Evolutionary conservation across 129 eudicot genomes (phyloP).

Genomic region (Ambrosia artemisiifolia): DNA sequence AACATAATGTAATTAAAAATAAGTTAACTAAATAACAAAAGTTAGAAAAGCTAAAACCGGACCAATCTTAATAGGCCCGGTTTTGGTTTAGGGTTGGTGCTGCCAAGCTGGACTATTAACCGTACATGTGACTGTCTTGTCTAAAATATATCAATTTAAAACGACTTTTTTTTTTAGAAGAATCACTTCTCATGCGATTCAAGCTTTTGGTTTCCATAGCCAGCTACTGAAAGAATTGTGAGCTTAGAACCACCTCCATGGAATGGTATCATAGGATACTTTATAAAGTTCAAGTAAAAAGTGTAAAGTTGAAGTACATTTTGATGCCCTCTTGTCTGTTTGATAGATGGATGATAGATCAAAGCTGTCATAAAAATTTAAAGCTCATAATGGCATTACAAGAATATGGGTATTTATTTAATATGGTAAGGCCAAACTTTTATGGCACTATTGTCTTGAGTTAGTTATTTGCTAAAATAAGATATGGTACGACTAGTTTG

Average conservation of each 20-base stretch:
- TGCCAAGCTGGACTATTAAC: background rate
- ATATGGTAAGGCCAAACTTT: background rate
- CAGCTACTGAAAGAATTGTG: background rate
- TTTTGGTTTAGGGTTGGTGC: background rate
- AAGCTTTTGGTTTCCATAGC: background rate
- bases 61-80: background rate
- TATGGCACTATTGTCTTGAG: background rate
- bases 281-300: constrained; percentile 12
- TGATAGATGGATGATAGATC: background rate
- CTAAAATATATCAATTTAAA: background rate
- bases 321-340: constrained; percentile 13
- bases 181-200: background rate
- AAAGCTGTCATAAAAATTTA: constrained; percentile 19
- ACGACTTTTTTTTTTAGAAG: background rate
- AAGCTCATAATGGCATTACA: constrained; percentile 16
- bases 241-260: background rate
- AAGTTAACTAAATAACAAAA: background rate
- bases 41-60: background rate
- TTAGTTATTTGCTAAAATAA: background rate
- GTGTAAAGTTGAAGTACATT: constrained; percentile 9
- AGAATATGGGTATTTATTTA: constrained; percentile 14
- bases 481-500: no score
- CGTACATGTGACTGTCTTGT: background rate
- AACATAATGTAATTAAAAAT: background rate
- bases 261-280: background rate